Evolutionary conservation across 2,329 filamentous ascomycete genomes (phyloP), one percentile per base, ranked within the genome.

Genomic region (Paecilomyces sp.): DNA sequence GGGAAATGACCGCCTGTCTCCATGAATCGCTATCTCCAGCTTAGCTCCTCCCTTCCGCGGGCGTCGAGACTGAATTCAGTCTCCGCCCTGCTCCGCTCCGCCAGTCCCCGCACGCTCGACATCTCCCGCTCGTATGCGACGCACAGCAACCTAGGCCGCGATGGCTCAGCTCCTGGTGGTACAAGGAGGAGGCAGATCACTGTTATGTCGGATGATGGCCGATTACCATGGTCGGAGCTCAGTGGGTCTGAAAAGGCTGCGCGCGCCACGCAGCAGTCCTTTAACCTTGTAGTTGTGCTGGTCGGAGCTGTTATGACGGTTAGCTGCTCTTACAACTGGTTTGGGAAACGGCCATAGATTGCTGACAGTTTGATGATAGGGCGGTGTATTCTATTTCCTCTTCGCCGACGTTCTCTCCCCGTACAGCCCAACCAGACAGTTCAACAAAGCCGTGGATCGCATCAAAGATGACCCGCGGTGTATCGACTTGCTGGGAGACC

Each of bases 191-290:
- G 84, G 68, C 82, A 86, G 47, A 86, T 97, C 28, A 96, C 92
- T 0, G 84, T 93, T 0, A 87, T 92, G 68, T 94, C 91, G 67
- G 93, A 97, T 67, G 89, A 91, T 69, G 93, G 93, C 7, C 82
- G 83, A 63, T 86, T 96, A 1, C 85, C 86, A 3, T 97, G 93
- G 93, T 82, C 80, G 2, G 82, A 94, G 58, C 83, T 97, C 2
- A 91, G 88, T 0, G 79, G 77, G 0, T 79, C 79, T 55, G 93
- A 97, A 73, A 97, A 96, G 74, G 86, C 87, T 2, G 89, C 88
- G 25, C 85, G 93, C 47, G 90, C 91, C 8, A 93, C 91, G 0
- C 92, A 97, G 75, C 93, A 97, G 75, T 89, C 88, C 15, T 88
- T 96, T 79, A 97, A 97, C 75, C 86, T 96, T 65, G 82, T 88